Conservation (phyloP, 768 basidiomycete genomes). For the Cystoderma amianthinum region DNA sequence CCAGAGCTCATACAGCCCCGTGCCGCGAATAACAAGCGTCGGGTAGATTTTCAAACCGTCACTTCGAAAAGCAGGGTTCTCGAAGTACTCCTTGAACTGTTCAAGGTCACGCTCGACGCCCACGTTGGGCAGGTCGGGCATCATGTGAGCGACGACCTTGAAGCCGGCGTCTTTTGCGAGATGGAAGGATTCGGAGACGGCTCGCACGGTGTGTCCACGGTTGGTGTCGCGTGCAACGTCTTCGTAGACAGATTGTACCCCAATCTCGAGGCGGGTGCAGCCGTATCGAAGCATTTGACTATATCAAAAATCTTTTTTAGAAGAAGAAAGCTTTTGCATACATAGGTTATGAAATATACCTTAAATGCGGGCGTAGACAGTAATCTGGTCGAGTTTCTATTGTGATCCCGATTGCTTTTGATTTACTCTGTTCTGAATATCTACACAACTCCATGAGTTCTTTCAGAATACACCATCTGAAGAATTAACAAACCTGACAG, state of each 20-base stretch:
- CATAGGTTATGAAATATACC: slow-evolving; percentile 31
- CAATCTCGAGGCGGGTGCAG: slow-evolving; percentile 96
- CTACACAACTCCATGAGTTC: slow-evolving; percentile 25
- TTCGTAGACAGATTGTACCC: slow-evolving; percentile 98
- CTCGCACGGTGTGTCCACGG: slow-evolving; percentile 96
- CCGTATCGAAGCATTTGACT: slow-evolving; percentile 99
- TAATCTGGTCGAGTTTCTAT: slow-evolving; percentile 99
- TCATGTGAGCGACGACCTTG: slow-evolving; percentile 99
- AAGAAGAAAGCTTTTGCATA: not conserved
- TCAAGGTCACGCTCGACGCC: slow-evolving; percentile 96
- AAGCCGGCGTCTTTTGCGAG: slow-evolving; percentile 98
- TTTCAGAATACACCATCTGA: not conserved
- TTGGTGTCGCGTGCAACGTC: slow-evolving; percentile 99
- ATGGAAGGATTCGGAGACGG: slow-evolving; percentile 95
- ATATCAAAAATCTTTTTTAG: not conserved
- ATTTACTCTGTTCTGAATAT: slow-evolving; percentile 95
- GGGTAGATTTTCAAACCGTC: slow-evolving; percentile 99
- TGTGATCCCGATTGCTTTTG: slow-evolving; percentile 97
- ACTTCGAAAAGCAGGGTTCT: slow-evolving; percentile 94
- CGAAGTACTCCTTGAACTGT: slow-evolving; percentile 99
- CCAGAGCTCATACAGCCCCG: slow-evolving; percentile 94
- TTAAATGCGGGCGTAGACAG: slow-evolving; percentile 92
- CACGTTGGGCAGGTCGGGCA: slow-evolving; percentile 98
- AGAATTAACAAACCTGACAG: slow-evolving; percentile 55
- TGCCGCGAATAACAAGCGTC: slow-evolving; percentile 95